These are phyloP conservation scores for Coccomyxa subellipsoidea DNA, from an alignment of 163 green algal species.

Conservation along the genomic window DNA sequence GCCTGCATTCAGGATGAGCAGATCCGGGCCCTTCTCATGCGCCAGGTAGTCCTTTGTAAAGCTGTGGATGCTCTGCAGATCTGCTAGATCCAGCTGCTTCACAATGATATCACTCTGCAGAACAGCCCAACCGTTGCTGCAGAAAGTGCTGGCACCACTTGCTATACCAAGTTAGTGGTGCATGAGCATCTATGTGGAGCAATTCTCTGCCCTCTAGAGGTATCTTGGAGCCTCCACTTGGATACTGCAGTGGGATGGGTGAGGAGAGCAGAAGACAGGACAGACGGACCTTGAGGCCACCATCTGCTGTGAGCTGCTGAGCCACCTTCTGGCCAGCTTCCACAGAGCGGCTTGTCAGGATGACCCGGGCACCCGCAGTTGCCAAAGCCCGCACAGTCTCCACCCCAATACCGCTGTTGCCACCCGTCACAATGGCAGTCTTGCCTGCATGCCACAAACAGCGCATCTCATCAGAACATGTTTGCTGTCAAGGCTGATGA, in stretches of 20 bases:
- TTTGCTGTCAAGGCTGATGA: too few species aligned
- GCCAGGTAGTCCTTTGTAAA: conserved; percentile 7
- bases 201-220: too few species aligned
- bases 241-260: too few species aligned
- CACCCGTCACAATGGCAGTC: not conserved
- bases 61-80: conserved; percentile 9
- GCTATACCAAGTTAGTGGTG: not conserved
- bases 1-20: conserved; percentile 31
- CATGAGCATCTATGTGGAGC: not conserved
- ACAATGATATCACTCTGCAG: conserved; percentile 23
- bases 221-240: too few species aligned
- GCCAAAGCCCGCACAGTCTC: conserved; percentile 16
- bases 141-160: not conserved
- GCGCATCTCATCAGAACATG: too few species aligned
- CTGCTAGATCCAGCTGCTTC: conserved; percentile 23
- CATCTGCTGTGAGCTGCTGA: not conserved
- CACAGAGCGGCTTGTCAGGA: not conserved
- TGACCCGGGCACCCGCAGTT: conserved; percentile 6
- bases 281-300: not conserved
- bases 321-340: not conserved
- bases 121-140: not conserved
- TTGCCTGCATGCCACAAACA: not conserved
- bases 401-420: conserved; percentile 16
- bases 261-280: too few species aligned
- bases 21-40: conserved; percentile 12